Evolutionary conservation across 2,329 filamentous ascomycete genomes (phyloP).

Genomic region (Nemania sp.): DNA sequence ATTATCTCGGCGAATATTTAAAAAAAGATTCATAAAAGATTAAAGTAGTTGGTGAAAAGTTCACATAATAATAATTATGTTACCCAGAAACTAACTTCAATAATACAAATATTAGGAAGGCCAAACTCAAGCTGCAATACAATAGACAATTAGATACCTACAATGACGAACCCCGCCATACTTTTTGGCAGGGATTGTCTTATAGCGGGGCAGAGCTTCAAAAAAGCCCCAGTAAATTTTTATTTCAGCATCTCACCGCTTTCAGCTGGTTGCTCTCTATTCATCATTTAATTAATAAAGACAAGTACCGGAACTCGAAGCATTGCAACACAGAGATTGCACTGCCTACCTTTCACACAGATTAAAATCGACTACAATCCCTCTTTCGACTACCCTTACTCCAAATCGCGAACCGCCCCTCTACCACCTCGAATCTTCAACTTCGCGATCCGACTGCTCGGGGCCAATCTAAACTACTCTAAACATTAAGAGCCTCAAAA

Average conservation of each 20-base stretch:
- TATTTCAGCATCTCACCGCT: constrained; percentile 44
- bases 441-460: neutral
- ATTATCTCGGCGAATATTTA: constrained; percentile 52
- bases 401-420: neutral
- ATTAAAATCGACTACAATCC: neutral
- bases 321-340: neutral
- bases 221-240: constrained; percentile 42
- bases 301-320: neutral
- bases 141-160: too few species aligned
- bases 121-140: neutral
- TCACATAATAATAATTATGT: neutral
- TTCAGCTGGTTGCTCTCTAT: constrained; percentile 38
- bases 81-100: neutral
- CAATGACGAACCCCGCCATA: constrained; percentile 25
- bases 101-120: neutral
- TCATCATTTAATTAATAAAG: constrained; percentile 6
- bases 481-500: neutral
- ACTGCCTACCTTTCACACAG: too few species aligned
- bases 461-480: neutral
- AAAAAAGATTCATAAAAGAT: neutral
- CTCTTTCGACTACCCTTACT: neutral
- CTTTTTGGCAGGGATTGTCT: constrained; percentile 22
- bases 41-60: neutral
- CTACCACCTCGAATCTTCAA: neutral
- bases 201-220: constrained; percentile 42